phyloP scores from a whole-genome alignment of 176 grass and related monocot species.

The Aegilops tauschii region DNA sequence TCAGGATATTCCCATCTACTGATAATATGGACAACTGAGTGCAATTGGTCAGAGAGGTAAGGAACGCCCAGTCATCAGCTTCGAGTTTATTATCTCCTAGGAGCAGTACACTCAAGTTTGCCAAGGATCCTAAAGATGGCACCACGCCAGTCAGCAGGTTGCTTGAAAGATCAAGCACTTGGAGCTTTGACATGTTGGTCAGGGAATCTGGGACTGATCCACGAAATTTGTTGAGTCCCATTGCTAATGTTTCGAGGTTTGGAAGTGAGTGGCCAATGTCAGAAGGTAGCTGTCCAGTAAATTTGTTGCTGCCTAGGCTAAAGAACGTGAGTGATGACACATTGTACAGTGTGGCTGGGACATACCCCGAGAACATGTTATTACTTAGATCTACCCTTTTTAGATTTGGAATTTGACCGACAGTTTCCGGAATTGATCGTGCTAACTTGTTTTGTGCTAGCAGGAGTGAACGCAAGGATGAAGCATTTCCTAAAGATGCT shows the following conservation, averaged over 20 bases:
- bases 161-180: constrained; percentile 19
- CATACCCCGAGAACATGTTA: background rate
- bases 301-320: background rate
- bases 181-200: constrained; percentile 1
- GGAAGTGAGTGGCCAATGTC: constrained; percentile 14
- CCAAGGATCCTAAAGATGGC: constrained; percentile 20
- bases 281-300: background rate
- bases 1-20: background rate
- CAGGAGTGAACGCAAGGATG: too few relatives aligned
- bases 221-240: background rate
- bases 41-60: constrained; percentile 29
- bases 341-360: constrained; percentile 31
- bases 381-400: too few relatives aligned
- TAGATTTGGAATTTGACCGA: too few relatives aligned
- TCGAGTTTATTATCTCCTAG: background rate
- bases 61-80: background rate
- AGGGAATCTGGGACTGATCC: constrained; percentile 7
- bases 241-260: background rate
- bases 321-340: constrained; percentile 9
- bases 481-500: too few relatives aligned
- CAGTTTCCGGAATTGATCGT: too few relatives aligned
- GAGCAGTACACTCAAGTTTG: background rate
- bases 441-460: too few relatives aligned
- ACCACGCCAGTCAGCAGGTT: background rate
- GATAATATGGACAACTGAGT: background rate